Evolutionary conservation across 108 stramenopile genomes (phyloP), one percentile per base, ranked within the genome.

Genomic region (Cafeteria roenbergensis): DNA sequence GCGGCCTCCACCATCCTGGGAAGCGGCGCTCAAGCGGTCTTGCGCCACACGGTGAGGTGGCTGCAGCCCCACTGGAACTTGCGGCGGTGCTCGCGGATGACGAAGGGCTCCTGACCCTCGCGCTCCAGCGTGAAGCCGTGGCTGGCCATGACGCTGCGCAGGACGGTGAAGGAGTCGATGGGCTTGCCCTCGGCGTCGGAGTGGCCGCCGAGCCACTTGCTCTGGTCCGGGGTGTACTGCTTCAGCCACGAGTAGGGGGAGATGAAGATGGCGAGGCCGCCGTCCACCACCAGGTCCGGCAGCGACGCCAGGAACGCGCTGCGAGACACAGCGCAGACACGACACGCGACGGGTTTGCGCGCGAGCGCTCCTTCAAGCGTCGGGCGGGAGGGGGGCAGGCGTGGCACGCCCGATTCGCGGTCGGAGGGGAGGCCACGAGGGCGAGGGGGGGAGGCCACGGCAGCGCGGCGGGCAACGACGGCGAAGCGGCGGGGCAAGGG

Each of bases 161-260:
- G 52, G n/a, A 64, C 82, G 62, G 90, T 83, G 66, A 83, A n/a
- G 21, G 52, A 53, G 24, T 53, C 52, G n/a, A 8, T 22, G 42
- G 12, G 42, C 12, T 6, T 17, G 42, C 12, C 42, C 2, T 8
- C 85, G 24, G 88, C 86, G 60, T 69, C 69, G 64, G 24, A 17
- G 21, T 52, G 62, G 35, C 12, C 68, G 8, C 50, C 68, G 1
- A 90, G 79, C 89, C 92, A 91, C 68, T 84, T 80, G 68, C 73
- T 69, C 29, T 75, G 78, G 52, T 8, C 24, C 12, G 85, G 82
- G 24, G 93, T 94, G 80, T 90, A 94, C 60, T 92, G 88, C 32
- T 80, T 71, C 61, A 92, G 73, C 93, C 93, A 95, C n/a, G 86
- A 87, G 66, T 91, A 95, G 21, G 93, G 93, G 4, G 91, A 90